Percentiles rank a stretch among this genome's conserved stretches.
phyloP scores from a whole-genome alignment of 306 rosid genomes.

The Rubus parviflorus region DNA sequence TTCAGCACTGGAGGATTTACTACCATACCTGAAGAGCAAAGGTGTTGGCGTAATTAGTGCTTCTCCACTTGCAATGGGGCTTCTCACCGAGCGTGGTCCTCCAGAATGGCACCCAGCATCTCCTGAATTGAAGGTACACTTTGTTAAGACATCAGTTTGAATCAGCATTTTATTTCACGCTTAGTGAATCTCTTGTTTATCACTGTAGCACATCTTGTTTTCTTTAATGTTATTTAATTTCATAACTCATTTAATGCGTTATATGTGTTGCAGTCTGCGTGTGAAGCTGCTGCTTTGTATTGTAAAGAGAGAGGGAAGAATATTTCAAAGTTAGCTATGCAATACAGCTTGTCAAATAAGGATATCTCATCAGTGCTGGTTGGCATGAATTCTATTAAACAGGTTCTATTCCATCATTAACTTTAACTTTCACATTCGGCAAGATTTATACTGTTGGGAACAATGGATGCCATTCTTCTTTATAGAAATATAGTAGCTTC shows the following conservation, averaged over 20 bases:
- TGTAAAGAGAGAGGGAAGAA: constrained; percentile 78
- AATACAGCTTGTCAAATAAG: constrained; percentile 88
- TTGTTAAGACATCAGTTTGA: background rate
- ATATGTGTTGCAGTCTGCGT: constrained; percentile 60
- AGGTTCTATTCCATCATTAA: constrained; percentile 41
- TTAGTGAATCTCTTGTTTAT: background rate
- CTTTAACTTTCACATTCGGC: background rate
- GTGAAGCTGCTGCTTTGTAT: constrained; percentile 68
- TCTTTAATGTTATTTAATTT: background rate
- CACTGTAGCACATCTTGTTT: background rate
- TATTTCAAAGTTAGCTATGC: constrained; percentile 86
- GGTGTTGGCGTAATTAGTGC: constrained; percentile 84
- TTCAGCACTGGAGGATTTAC: constrained; percentile 68
- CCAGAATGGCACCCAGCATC: constrained; percentile 97
- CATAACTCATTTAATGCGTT: constrained; percentile 25
- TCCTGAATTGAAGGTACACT: constrained; percentile 65
- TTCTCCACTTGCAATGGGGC: constrained; percentile 94
- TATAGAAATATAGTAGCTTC: background rate
- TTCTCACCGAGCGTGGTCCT: constrained; percentile 87
- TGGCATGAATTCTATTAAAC: constrained; percentile 79
- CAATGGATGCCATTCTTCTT: background rate
- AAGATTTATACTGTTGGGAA: background rate
- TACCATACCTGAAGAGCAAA: constrained; percentile 83
- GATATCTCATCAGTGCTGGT: constrained; percentile 87
- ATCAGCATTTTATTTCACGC: background rate